Evolutionary conservation across 2,329 filamentous ascomycete species (phyloP).

Genomic region (Lecanicillium sp.): DNA sequence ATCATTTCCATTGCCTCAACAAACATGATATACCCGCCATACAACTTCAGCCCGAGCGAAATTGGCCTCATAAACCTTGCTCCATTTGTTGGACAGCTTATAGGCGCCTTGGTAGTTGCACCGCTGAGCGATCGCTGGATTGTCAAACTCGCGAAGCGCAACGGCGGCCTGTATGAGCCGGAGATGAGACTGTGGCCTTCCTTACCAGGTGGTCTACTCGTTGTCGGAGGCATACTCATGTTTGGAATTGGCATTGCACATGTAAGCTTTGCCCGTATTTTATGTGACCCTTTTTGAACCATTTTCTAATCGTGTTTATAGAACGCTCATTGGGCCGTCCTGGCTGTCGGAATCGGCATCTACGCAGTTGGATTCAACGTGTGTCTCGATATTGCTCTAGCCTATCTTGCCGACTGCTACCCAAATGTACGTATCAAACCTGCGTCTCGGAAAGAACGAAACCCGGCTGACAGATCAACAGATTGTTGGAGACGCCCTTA

Average conservation of each 20-base stretch:
- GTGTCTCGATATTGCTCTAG: conserved; percentile 24
- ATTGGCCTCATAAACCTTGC: conserved; percentile 18
- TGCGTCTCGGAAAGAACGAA: not conserved
- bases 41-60: conserved; percentile 17
- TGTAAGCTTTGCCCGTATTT: not conserved
- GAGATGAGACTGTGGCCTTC: conserved; percentile 32
- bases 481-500: conserved; percentile 1
- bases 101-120: conserved; percentile 27
- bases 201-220: not conserved
- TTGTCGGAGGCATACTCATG: not conserved
- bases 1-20: not conserved
- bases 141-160: conserved; percentile 24
- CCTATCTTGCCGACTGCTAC: conserved; percentile 30
- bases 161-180: conserved; percentile 32
- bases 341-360: conserved; percentile 27
- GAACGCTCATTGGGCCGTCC: not conserved
- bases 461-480: not conserved
- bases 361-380: conserved; percentile 27
- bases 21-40: conserved; percentile 15
- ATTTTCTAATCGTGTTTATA: not conserved
- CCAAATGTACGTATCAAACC: conserved; percentile 19
- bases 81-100: conserved; percentile 25
- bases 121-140: conserved; percentile 29
- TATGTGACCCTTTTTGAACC: not conserved
- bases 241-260: not conserved